These are phyloP conservation scores for Jaapia argillacea DNA, from an alignment of 768 basidiomycete species.

Conservation along the genomic window DNA sequence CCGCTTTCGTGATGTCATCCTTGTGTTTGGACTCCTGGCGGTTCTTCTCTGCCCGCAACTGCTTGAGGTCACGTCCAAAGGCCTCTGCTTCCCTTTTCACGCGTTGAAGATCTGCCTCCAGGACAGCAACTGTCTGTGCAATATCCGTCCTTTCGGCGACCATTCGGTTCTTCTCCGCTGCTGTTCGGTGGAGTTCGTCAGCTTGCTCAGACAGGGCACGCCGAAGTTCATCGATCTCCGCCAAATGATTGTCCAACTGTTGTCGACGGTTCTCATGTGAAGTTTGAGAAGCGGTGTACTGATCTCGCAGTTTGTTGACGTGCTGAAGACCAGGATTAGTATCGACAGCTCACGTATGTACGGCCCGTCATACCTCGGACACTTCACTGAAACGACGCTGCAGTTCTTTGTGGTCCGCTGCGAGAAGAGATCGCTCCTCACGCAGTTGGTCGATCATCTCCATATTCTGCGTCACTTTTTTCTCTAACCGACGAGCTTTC, in stretches of 20 bases:
- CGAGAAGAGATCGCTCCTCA: conserved; percentile 64
- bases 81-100: conserved; percentile 69
- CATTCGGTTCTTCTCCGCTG: conserved; percentile 55
- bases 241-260: conserved; percentile 59
- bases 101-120: conserved; percentile 68
- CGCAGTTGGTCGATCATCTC: conserved; percentile 67
- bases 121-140: conserved; percentile 47
- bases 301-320: conserved; percentile 50
- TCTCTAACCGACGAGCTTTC: conserved; percentile 59
- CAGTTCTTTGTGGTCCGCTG: conserved; percentile 60
- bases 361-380: conserved; percentile 44
- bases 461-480: conserved; percentile 56
- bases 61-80: conserved; percentile 70
- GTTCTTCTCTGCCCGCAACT: conserved; percentile 58
- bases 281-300: conserved; percentile 48
- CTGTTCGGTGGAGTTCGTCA: conserved; percentile 49
- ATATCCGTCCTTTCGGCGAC: conserved; percentile 56
- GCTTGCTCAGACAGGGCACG: conserved; percentile 51
- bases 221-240: conserved; percentile 72
- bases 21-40: conserved; percentile 40
- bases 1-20: conserved; percentile 29
- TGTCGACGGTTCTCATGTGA: conserved; percentile 66
- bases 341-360: not conserved
- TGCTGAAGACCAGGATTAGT: conserved; percentile 25
- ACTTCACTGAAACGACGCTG: conserved; percentile 58